phyloP scores from a whole-genome alignment of 2,329 filamentous ascomycete species.

The Xylariaceae sp. region DNA sequence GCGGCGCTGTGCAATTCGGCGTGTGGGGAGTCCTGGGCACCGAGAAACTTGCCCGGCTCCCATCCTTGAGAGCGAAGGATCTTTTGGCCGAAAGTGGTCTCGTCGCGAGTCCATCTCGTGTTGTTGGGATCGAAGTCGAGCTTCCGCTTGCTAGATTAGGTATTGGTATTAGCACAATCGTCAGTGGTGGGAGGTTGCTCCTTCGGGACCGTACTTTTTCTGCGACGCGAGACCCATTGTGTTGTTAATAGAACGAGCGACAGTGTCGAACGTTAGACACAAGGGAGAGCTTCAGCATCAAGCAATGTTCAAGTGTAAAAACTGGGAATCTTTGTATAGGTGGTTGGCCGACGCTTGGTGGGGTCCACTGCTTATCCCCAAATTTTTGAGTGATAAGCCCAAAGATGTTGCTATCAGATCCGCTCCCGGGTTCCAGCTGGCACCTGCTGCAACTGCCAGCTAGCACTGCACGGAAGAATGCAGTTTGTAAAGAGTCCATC shows the following conservation, averaged over 20 bases:
- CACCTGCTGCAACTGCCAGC: too few relatives aligned
- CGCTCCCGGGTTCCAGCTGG: too few relatives aligned
- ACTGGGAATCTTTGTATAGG: too few relatives aligned
- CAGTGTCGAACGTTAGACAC: too few relatives aligned
- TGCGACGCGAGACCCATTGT: constrained; percentile 30
- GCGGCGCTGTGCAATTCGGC: constrained; percentile 74
- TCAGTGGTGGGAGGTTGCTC: background rate
- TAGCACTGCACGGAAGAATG: too few relatives aligned
- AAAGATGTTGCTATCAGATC: too few relatives aligned
- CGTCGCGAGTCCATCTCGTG: constrained; percentile 84
- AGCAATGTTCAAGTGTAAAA: too few relatives aligned
- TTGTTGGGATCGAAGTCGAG: constrained; percentile 93
- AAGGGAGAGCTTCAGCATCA: too few relatives aligned
- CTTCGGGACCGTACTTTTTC: constrained; percentile 21
- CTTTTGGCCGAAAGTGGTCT: constrained; percentile 80
- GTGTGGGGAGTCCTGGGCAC: constrained; percentile 73
- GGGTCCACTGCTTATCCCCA: constrained; percentile 5
- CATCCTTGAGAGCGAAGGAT: constrained; percentile 88
- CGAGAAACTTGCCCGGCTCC: constrained; percentile 80
- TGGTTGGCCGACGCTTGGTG: background rate
- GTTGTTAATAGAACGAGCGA: background rate
- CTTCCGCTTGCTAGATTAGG: constrained; percentile 51
- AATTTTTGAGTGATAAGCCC: constrained; percentile 16
- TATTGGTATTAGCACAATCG: constrained; percentile 6
- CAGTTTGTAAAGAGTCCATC: too few relatives aligned